Conservation (phyloP, 2,329 filamentous ascomycete genomes). For the Alternaria sp. region DNA sequence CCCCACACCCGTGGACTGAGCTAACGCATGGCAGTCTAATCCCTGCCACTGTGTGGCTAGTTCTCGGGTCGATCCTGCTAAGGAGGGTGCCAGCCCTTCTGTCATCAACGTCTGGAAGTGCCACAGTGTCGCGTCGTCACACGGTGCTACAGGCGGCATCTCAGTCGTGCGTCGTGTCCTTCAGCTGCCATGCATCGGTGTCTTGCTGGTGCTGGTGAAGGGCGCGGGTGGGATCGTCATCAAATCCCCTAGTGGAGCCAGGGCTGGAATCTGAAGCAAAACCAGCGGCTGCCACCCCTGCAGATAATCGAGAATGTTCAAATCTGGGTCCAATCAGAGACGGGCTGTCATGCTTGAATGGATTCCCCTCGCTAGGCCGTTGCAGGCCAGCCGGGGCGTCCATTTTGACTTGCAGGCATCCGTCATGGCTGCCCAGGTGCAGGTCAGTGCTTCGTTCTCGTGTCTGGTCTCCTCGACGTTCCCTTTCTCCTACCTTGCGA, state of each 20-base stretch:
- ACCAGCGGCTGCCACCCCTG: conserved; percentile 25
- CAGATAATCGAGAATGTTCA: conserved; percentile 23
- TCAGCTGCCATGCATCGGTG: not conserved
- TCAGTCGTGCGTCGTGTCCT: not conserved
- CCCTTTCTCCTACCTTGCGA: conserved; percentile 34
- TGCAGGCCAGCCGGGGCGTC: conserved; percentile 23
- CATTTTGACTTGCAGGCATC: conserved; percentile 29
- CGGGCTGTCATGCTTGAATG: conserved; percentile 11
- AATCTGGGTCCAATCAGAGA: conserved; percentile 25
- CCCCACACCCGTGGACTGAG: conserved; percentile 19
- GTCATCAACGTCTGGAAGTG: not conserved
- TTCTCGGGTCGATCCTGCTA: conserved; percentile 22
- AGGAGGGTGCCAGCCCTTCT: conserved; percentile 5
- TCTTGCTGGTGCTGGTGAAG: conserved; percentile 3
- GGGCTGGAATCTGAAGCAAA: conserved; percentile 27
- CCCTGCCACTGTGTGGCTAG: conserved; percentile 14
- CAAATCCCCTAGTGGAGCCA: conserved; percentile 15
- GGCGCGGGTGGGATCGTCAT: conserved; percentile 5
- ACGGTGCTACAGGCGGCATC: not conserved
- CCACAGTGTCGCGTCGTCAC: conserved; percentile 6
- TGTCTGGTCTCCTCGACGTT: conserved; percentile 39
- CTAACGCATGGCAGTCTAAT: conserved; percentile 17
- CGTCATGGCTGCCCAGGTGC: conserved; percentile 31
- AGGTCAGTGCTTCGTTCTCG: conserved; percentile 36
- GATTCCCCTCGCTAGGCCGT: conserved; percentile 26